phyloP scores from a whole-genome alignment of 1,284 basidiomycete genomes.

The Ceratobasidium sp. region DNA sequence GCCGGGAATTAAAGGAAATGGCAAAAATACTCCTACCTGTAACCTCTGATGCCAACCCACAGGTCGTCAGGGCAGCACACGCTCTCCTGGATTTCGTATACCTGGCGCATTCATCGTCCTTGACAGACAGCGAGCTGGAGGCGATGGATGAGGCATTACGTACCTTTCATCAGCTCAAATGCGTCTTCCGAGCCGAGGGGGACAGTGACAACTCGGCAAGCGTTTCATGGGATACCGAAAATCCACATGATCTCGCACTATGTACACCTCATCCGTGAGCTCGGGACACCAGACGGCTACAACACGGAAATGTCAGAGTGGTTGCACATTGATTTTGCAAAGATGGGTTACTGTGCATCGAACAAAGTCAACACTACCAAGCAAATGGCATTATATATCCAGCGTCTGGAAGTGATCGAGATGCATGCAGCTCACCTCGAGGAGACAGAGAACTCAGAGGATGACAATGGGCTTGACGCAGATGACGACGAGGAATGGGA shows the following conservation, averaged over 20 bases:
- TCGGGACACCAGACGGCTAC: conserved; percentile 46
- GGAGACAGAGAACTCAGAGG: no score
- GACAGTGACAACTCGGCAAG: conserved; percentile 46
- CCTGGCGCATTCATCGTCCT: conserved; percentile 24
- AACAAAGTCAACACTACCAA: conserved; percentile 41
- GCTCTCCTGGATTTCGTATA: conserved; percentile 56
- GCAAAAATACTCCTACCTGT: conserved; percentile 54
- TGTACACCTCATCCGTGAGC: conserved; percentile 18
- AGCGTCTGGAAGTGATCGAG: conserved; percentile 39
- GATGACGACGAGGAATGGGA: conserved; percentile 1
- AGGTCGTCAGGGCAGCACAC: conserved; percentile 46
- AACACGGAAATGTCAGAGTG: conserved; percentile 47
- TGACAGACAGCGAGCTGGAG: conserved; percentile 53
- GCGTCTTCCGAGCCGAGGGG: conserved; percentile 54
- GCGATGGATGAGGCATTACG: conserved; percentile 51
- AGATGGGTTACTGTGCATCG: conserved; percentile 38
- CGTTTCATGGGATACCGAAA: conserved; percentile 58
- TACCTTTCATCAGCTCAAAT: conserved; percentile 54
- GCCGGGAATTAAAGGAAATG: conserved; percentile 54
- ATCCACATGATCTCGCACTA: conserved; percentile 53
- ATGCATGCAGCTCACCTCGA: conserved; percentile 30
- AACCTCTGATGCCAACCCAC: conserved; percentile 44
- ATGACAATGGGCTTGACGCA: not conserved
- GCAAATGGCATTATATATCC: conserved; percentile 47
- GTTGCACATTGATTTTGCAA: conserved; percentile 47